Evolutionary conservation across 306 rosid genomes (phyloP), one percentile per base, ranked within the genome.

Genomic region (Begonia loranthoides): DNA sequence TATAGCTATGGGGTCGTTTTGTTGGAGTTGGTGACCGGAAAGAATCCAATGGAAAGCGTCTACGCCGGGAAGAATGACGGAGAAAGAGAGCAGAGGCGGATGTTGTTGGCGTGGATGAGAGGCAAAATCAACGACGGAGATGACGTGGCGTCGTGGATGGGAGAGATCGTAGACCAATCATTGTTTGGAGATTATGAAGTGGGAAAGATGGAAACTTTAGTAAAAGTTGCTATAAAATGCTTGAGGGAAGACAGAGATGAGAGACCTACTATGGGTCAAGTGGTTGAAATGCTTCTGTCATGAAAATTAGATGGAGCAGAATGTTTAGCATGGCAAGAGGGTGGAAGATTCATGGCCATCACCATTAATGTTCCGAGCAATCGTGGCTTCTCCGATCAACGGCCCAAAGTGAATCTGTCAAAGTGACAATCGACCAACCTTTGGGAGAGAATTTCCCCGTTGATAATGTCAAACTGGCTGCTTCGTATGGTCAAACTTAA

Each of bases 1-100:
- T 83, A 74, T 49, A 79, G 84, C 51, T 79, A 69, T 16, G 84
- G 84, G 19, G 58, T 83, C 48, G 84, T 83, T 15, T 59, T 77
- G 15, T 54, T 83, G 75, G 94, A 83, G 59, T 71, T 79, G 59
- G 19, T 79, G 46, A 83, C 82, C 0, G 82, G 87, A 56, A 83
- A 17, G 48, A 70, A 63, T 9, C 62, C 71, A 11, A 46, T 65
- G 1, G 58, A 62, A 0, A 28, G 36, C 36, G 36, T 28, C 9
- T 8, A 4, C 36, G 36, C 52, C 9, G 52, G 49, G 17, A 28
- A 53, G 15, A 53, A 41, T 13, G 15, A 21, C 17, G 4, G 64
- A 72, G 17, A 74, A 9, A 70, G 22, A 19, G 22, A 2, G 22
- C 3, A 1, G 22, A 19, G 57, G 2, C 54, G 77, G 36, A 19